Base-by-base conservation (phyloP, 257 asterid genomes). In the Cynanchum wilfordii region DNA sequence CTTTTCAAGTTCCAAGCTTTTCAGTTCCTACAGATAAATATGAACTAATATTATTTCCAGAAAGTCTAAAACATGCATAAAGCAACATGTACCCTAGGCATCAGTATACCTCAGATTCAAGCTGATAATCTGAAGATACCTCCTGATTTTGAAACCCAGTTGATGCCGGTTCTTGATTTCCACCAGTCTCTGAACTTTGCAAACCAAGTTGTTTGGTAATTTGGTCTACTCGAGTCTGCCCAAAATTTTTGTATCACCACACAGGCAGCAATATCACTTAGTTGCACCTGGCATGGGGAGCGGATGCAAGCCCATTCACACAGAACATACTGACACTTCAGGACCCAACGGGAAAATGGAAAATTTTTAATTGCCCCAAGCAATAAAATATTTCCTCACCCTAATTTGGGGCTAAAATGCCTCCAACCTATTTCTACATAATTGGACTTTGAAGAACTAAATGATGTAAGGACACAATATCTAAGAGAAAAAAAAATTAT, bases 221-320 rank as follows among this genome's bases (percentile, higher is more conserved):
- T 88, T 94, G 98, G 76, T 83, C 86, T 63, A 88, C 85, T 76
- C 97, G 93, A 79, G 90, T 82, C 98, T 94, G 97, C 83, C 86
- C 91, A 93, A 93, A 88, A 86, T 84, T 81, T 56, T 81, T 56
- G 82, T 86, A 79, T 82, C 90, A 80, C 83, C 90, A 87, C 73
- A 90, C 80, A 85, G 79, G 87, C 79, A 82, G 87, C 80, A 82
- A 87, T 88, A 86, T 84, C 95, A 90, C 87, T 84, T 77, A 85
- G 78, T 72, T 78, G 86, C 85, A 86, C 83, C 85, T 79, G 85
- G 86, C 78, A 79, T 76, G 83, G 82, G 81, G 82, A 78, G 85
- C 78, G 74, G 78, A 84, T 75, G 83, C 87, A 70, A 84, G 87
- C 68, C 81, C 85, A 84, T 82, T 84, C 89, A 84, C 85, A 87